These are phyloP conservation scores for Blastosporella zonata DNA, from an alignment of 1,284 basidiomycete species.

Conservation along the genomic window DNA sequence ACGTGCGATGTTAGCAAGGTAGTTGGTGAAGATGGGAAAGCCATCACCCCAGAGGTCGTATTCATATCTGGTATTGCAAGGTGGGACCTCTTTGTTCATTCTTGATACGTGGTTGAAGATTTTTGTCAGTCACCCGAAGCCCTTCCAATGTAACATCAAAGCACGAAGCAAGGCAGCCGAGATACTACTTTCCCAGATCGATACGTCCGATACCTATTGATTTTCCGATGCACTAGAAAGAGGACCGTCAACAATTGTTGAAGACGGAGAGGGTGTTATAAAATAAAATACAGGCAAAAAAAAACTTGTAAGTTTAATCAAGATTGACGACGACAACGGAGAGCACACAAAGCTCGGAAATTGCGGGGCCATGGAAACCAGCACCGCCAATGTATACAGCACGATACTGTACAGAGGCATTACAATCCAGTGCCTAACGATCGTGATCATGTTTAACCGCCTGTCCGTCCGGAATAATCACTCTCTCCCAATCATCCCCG, in stretches of 20 bases:
- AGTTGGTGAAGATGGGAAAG: constrained; percentile 12
- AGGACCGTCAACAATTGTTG: no score
- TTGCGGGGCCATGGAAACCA: no score
- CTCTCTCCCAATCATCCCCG: constrained; percentile 55
- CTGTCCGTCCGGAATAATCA: no score
- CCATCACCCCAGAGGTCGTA: constrained; percentile 11
- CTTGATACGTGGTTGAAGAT: neutral
- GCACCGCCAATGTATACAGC: no score
- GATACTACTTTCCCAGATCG: constrained; percentile 1
- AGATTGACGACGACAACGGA: no score
- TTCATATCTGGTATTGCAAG: constrained; percentile 8
- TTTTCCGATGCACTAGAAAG: neutral
- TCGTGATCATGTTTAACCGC: no score
- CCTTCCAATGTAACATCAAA: constrained; percentile 14
- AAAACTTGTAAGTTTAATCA: neutral
- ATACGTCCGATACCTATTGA: constrained; percentile 6
- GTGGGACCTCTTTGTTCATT: neutral
- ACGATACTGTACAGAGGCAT: no score
- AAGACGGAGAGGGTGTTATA: neutral
- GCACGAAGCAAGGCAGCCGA: constrained; percentile 7
- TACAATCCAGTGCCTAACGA: no score
- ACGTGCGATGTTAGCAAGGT: constrained; percentile 13
- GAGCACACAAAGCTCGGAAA: no score
- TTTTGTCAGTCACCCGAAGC: constrained; percentile 16
- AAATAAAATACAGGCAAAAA: no score